These are phyloP conservation scores for Omphalotus guepiniiformis DNA, from an alignment of 768 basidiomycete species.

Conservation along the genomic window DNA sequence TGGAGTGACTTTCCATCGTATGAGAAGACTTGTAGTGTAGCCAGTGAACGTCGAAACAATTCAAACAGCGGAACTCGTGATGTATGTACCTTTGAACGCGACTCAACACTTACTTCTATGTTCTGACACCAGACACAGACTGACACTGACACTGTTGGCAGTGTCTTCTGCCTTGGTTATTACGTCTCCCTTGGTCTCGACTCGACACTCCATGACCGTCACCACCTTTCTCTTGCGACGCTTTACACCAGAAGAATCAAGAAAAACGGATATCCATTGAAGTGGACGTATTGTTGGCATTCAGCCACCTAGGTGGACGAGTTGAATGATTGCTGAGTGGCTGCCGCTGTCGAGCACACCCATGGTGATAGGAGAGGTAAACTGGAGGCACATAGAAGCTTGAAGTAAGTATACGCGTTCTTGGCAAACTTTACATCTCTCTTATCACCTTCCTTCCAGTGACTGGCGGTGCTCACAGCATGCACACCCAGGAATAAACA, in stretches of 20 bases:
- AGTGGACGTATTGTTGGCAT: no score
- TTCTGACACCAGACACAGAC: no score
- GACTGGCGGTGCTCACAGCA: no score
- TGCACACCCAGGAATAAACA: no score
- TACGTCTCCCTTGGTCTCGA: slow-evolving; percentile 29
- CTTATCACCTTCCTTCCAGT: no score
- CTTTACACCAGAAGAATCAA: slow-evolving; percentile 23
- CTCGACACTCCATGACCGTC: slow-evolving; percentile 24
- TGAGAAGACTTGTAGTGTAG: slow-evolving; percentile 22
- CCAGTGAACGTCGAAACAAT: slow-evolving; percentile 20
- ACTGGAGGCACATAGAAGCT: no score
- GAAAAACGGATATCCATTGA: slow-evolving; percentile 12
- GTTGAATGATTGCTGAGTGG: no score
- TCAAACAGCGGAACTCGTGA: neutral
- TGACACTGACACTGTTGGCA: slow-evolving; percentile 18
- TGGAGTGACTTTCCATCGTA: slow-evolving; percentile 22
- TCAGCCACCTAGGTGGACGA: no score
- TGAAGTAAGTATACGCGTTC: no score
- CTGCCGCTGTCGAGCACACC: no score
- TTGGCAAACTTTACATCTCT: no score
- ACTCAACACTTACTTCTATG: slow-evolving; percentile 25
- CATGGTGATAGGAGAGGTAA: no score
- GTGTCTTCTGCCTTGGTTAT: slow-evolving; percentile 21
- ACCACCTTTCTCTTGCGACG: slow-evolving; percentile 20
- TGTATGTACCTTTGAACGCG: slow-evolving; percentile 24